phyloP scores from a whole-genome alignment of 2,329 filamentous ascomycete species.

The Periconia digitata region DNA sequence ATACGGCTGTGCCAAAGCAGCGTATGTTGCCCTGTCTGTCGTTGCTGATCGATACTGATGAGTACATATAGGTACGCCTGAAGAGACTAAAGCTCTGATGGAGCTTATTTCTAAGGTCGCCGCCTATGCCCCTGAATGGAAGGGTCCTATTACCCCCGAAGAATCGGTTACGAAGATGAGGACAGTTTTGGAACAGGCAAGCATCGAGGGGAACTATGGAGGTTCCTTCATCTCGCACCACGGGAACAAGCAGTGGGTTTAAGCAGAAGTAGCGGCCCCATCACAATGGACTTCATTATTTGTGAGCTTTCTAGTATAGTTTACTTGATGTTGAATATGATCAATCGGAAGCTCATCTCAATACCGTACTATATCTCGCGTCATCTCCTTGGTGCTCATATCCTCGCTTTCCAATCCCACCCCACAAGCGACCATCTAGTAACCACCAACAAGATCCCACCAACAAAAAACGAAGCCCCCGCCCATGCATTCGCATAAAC shows the following conservation, averaged over 20 bases:
- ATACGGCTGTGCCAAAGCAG: slow-evolving; percentile 7
- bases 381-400: no score
- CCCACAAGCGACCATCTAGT: slow-evolving; percentile 32
- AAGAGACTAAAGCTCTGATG: slow-evolving; percentile 24
- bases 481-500: slow-evolving; percentile 43
- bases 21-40: background rate
- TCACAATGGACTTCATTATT: no score
- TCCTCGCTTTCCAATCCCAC: slow-evolving; percentile 28
- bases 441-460: slow-evolving; percentile 26
- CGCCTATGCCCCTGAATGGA: slow-evolving; percentile 16
- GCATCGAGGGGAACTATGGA: slow-evolving; percentile 15
- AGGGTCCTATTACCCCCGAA: slow-evolving; percentile 11
- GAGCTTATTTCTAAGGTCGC: slow-evolving; percentile 28
- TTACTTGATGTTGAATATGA: no score
- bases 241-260: slow-evolving; percentile 17
- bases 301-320: no score
- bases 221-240: slow-evolving; percentile 19
- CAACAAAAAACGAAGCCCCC: slow-evolving; percentile 31
- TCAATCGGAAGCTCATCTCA: no score
- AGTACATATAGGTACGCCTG: slow-evolving; percentile 11
- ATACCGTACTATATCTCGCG: no score
- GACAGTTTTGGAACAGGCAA: slow-evolving; percentile 10
- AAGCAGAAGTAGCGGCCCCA: no score
- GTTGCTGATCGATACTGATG: slow-evolving; percentile 1
- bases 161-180: slow-evolving; percentile 14